phyloP scores from a whole-genome alignment of 2,329 filamentous ascomycete genomes.

The Iodosphaeria phyllophila region DNA sequence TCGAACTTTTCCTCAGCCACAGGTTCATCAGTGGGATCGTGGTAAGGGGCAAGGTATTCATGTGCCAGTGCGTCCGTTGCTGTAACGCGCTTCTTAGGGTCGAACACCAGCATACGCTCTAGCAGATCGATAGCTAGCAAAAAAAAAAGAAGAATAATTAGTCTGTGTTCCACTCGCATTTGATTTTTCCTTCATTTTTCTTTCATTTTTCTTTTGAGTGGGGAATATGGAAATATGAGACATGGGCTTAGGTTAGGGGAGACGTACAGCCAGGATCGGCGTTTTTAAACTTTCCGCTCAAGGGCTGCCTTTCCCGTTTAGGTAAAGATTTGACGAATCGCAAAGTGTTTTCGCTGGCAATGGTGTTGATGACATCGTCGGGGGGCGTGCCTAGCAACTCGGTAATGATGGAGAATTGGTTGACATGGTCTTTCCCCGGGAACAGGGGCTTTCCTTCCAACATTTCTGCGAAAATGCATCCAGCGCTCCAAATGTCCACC shows the following conservation, averaged over 20 bases:
- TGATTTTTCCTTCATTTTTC: too few relatives aligned
- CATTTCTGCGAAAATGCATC: slow-evolving; percentile 99
- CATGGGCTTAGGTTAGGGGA: background rate
- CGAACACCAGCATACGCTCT: slow-evolving; percentile 94
- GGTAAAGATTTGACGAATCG: slow-evolving; percentile 95
- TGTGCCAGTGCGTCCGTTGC: slow-evolving; percentile 74
- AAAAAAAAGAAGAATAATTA: background rate
- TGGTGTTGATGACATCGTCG: slow-evolving; percentile 96
- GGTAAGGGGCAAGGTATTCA: slow-evolving; percentile 89
- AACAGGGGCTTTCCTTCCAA: slow-evolving; percentile 95
- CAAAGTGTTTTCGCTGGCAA: slow-evolving; percentile 94
- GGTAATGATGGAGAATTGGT: slow-evolving; percentile 99
- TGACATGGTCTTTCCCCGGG: slow-evolving; percentile 97
- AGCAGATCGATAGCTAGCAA: slow-evolving; percentile 86
- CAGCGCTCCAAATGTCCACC: slow-evolving; percentile 98
- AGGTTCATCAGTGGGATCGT: slow-evolving; percentile 93
- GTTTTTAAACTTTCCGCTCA: slow-evolving; percentile 84
- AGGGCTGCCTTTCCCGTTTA: slow-evolving; percentile 76
- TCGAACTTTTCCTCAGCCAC: slow-evolving; percentile 95
- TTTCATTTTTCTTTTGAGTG: too few relatives aligned
- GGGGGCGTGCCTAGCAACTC: slow-evolving; percentile 91
- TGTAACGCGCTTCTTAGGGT: slow-evolving; percentile 88
- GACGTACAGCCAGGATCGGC: slow-evolving; percentile 64
- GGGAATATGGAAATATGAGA: too few relatives aligned
- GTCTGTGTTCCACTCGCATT: slow-evolving; percentile 2